Evolutionary conservation across 2,329 filamentous ascomycete species (phyloP).

Genomic region (Trichoderma endophyticum): DNA sequence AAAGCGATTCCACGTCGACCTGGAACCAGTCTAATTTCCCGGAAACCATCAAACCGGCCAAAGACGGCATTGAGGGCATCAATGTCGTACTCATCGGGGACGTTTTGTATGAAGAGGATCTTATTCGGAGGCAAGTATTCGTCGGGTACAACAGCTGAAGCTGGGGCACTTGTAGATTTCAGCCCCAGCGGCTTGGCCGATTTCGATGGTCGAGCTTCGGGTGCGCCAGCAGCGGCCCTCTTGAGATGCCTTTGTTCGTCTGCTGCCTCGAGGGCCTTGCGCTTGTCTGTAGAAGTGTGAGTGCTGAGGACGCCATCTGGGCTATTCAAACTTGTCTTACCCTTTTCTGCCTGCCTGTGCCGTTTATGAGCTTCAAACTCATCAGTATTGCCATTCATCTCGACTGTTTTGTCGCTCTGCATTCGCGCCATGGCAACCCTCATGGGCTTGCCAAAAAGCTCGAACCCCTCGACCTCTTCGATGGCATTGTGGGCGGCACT

Average conservation of each 20-base stretch:
- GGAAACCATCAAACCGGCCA: constrained; percentile 86
- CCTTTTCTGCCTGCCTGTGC: constrained; percentile 82
- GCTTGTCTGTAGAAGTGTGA: constrained; percentile 51
- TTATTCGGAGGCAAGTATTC: constrained; percentile 98
- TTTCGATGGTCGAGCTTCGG: constrained; percentile 61
- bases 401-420: constrained; percentile 82
- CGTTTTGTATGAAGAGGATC: constrained; percentile 88
- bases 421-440: constrained; percentile 76
- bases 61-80: constrained; percentile 80
- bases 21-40: constrained; percentile 85
- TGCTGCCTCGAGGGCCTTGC: constrained; percentile 77
- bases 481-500: constrained; percentile 78
- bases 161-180: constrained; percentile 68
- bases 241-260: constrained; percentile 77
- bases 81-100: constrained; percentile 82
- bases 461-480: constrained; percentile 87
- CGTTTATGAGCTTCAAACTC: constrained; percentile 86
- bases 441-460: constrained; percentile 90
- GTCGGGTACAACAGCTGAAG: constrained; percentile 80
- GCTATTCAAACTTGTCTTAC: constrained; percentile 46
- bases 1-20: constrained; percentile 87
- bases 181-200: constrained; percentile 59
- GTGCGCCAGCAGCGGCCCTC: constrained; percentile 49
- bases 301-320: neutral
- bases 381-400: constrained; percentile 68